Conservation (phyloP, 306 rosid species). For the Fagus sylvatica region DNA sequence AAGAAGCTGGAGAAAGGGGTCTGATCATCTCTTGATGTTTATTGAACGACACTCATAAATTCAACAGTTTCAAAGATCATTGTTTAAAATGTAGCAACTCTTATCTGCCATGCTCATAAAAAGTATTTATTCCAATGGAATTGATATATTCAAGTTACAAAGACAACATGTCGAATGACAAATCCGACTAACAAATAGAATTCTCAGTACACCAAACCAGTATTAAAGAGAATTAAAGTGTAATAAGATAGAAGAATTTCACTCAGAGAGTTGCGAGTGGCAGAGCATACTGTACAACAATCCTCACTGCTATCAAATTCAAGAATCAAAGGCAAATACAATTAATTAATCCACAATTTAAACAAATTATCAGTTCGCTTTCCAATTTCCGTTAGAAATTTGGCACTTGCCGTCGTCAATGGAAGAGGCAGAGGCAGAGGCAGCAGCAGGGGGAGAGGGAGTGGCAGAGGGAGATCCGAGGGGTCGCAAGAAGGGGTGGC, state of each 20-base stretch:
- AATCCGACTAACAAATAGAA: slow-evolving; percentile 12
- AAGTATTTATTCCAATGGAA: slow-evolving; percentile 25
- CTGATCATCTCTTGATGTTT: too few species aligned
- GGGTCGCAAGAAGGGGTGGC: slow-evolving; percentile 47
- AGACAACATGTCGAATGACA: slow-evolving; percentile 2
- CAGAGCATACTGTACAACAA: too few species aligned
- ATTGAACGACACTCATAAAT: too few species aligned
- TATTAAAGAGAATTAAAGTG: too few species aligned
- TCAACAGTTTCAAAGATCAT: slow-evolving; percentile 5
- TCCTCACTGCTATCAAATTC: too few species aligned
- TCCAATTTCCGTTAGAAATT: neutral
- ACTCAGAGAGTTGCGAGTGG: too few species aligned
- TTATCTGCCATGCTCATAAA: neutral
- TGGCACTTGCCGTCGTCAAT: slow-evolving; percentile 43
- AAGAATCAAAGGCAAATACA: too few species aligned
- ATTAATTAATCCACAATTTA: too few species aligned
- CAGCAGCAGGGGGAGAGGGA: slow-evolving; percentile 38
- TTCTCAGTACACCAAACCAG: too few species aligned
- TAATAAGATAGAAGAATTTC: too few species aligned
- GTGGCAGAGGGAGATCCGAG: slow-evolving; percentile 54
- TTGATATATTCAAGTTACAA: slow-evolving; percentile 18
- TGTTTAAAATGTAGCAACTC: slow-evolving; percentile 7
- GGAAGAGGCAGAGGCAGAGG: slow-evolving; percentile 36
- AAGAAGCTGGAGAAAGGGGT: too few species aligned
- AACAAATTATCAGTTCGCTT: too few species aligned